phyloP scores from a whole-genome alignment of 2,329 filamentous ascomycete species.

The Sporothrix pallida region DNA sequence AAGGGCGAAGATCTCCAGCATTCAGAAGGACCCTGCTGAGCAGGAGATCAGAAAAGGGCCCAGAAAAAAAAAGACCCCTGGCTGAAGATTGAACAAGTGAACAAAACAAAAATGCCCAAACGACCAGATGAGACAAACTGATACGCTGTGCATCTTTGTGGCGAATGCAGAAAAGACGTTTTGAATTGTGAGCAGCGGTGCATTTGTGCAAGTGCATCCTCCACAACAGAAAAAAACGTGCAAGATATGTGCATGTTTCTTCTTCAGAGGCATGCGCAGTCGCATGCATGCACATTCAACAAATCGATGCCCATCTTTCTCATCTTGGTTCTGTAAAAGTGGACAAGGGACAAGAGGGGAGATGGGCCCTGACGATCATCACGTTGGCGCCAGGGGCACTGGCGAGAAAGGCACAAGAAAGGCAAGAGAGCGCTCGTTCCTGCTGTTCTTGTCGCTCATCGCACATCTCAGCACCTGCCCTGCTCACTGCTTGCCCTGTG shows the following conservation, averaged over 20 bases:
- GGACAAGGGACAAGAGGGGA: not conserved
- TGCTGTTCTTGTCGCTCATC: not conserved
- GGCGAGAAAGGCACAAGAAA: too few species aligned
- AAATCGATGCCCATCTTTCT: not conserved
- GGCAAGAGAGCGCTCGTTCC: not conserved
- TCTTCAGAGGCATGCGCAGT: constrained; percentile 1
- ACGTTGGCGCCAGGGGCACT: constrained; percentile 5
- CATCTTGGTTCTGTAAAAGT: not conserved
- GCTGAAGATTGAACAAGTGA: constrained; percentile 3
- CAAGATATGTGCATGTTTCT: not conserved
- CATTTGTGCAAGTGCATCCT: not conserved
- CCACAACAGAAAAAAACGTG: not conserved
- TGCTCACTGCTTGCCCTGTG: not conserved
- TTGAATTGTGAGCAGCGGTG: constrained; percentile 3
- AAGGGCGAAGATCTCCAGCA: constrained; percentile 12
- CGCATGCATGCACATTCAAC: not conserved
- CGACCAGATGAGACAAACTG: not conserved
- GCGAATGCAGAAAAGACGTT: too few species aligned
- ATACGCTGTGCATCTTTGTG: not conserved
- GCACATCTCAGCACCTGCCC: not conserved
- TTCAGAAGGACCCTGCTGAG: not conserved
- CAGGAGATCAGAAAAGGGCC: too few species aligned
- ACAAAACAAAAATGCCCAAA: not conserved
- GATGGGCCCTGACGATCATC: constrained; percentile 24
- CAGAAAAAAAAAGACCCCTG: not conserved